Evolutionary conservation across 352 stramenopile species (phyloP).

Genomic region (Globisporangium sylvaticum): DNA sequence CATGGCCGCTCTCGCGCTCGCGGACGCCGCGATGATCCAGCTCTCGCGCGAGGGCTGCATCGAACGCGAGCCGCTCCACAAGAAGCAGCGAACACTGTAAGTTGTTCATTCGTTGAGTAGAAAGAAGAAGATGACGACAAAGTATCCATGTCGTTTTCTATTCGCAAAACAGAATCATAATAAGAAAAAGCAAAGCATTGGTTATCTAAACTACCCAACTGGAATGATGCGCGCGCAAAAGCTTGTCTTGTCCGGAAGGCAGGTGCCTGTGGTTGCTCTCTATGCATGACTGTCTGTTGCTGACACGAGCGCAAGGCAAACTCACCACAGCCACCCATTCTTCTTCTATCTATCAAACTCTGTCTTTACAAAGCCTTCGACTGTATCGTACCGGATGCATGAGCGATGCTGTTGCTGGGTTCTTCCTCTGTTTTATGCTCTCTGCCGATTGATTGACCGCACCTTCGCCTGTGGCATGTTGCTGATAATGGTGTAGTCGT

Average conservation of each 20-base stretch:
- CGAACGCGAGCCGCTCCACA: conserved; percentile 39
- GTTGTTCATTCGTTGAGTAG: not conserved
- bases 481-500: not conserved
- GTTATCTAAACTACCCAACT: conserved; percentile 5
- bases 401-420: not conserved
- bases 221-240: not conserved
- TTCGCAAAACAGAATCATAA: conserved; percentile 6
- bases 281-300: too few relatives aligned
- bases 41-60: conserved; percentile 82
- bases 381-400: not conserved
- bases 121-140: not conserved
- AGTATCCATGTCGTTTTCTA: not conserved
- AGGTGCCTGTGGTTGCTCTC: not conserved
- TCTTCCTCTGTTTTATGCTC: not conserved
- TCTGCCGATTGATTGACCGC: not conserved
- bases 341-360: not conserved
- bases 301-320: too few relatives aligned
- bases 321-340: not conserved
- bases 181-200: conserved; percentile 9
- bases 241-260: not conserved
- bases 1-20: conserved; percentile 96
- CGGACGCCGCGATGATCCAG: conserved; percentile 96
- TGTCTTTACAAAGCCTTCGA: too few relatives aligned
- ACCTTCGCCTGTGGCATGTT: not conserved
- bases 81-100: conserved; percentile 61